Percentiles rank a stretch among this genome's conserved stretches.
Evolutionary conservation across 2,329 filamentous ascomycete species (phyloP).

Genomic region (Aspergillus sp.): DNA sequence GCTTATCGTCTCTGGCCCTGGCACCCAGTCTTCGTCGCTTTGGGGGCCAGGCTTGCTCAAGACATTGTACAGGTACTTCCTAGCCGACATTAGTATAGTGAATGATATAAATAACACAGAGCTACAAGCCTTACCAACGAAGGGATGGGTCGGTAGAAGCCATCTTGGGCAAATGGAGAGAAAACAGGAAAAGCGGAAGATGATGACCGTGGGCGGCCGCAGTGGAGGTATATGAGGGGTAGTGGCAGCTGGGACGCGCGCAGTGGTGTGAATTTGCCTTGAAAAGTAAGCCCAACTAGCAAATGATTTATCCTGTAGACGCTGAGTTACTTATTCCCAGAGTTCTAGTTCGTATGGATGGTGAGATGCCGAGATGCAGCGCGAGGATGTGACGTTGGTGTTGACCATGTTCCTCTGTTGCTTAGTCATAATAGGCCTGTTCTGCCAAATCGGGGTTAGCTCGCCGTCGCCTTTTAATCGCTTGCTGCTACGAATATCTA

Average conservation of each 20-base stretch:
- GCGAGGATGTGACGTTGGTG: not conserved
- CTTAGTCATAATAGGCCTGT: too few species aligned
- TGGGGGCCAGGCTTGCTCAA: constrained; percentile 76
- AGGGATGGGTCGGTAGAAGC: constrained; percentile 9
- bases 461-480: too few species aligned
- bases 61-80: constrained; percentile 82
- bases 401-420: not conserved
- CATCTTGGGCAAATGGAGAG: constrained; percentile 13
- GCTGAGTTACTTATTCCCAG: not conserved
- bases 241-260: not conserved
- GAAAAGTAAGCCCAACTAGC: not conserved
- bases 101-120: not conserved
- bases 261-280: not conserved
- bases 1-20: constrained; percentile 52
- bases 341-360: not conserved
- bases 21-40: constrained; percentile 64
- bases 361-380: not conserved
- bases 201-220: not conserved
- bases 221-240: not conserved
- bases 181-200: not conserved
- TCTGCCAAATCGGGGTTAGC: too few species aligned
- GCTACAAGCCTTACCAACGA: constrained; percentile 16
- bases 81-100: constrained; percentile 38
- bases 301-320: not conserved
- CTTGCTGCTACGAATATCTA: too few species aligned